Conservation (phyloP, 768 basidiomycete species). For the Boletus tomentosulus region DNA sequence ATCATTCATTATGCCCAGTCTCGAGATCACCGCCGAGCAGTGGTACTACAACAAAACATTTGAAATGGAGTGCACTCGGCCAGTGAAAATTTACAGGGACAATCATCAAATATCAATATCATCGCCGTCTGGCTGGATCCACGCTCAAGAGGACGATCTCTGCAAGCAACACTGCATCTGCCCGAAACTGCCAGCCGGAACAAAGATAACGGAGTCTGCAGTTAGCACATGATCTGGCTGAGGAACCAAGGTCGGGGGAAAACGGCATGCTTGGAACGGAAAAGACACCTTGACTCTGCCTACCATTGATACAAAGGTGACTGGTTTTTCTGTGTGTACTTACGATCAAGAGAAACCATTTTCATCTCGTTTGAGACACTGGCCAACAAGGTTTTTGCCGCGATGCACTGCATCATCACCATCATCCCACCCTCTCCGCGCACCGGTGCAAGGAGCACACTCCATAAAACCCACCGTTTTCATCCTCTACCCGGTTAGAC, state of each 20-base stretch:
- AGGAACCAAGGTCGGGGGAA: neutral
- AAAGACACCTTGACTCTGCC: neutral
- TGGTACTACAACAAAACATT: neutral
- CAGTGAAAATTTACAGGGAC: neutral
- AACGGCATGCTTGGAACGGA: slow-evolving; percentile 2
- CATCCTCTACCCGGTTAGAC: slow-evolving; percentile 2
- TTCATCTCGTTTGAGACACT: neutral
- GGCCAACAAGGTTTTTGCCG: neutral
- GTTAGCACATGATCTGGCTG: neutral
- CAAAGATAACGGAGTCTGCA: neutral
- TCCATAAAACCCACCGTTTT: slow-evolving; percentile 2
- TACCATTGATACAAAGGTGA: slow-evolving; percentile 3
- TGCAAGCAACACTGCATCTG: neutral
- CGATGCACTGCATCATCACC: slow-evolving; percentile 1
- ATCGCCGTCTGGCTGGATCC: neutral
- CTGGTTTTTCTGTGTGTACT: slow-evolving; percentile 2
- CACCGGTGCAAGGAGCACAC: slow-evolving; percentile 9
- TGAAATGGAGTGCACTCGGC: neutral
- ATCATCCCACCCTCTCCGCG: slow-evolving; percentile 11
- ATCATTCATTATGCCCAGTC: neutral
- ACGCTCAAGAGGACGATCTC: neutral
- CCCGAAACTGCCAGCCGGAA: neutral
- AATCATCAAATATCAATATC: neutral
- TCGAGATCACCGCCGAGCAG: too few relatives aligned
- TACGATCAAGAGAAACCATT: slow-evolving; percentile 2